Percentiles rank a stretch among this genome's conserved stretches.
Conservation (phyloP, 495 filamentous ascomycete species). For the Ascobolus immersus region DNA sequence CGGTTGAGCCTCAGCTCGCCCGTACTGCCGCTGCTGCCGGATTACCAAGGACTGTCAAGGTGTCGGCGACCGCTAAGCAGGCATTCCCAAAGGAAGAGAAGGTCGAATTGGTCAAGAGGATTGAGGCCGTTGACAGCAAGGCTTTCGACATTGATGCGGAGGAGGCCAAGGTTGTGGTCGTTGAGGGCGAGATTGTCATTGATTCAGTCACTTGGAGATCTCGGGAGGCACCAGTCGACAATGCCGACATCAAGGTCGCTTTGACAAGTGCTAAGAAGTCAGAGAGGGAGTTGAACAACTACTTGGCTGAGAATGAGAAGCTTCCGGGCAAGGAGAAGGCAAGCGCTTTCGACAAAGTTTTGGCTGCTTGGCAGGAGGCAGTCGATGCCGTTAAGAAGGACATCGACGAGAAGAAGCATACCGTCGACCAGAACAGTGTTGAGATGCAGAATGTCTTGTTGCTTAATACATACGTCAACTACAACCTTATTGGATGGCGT, state of each 20-base stretch:
- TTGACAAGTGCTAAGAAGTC: constrained; percentile 31
- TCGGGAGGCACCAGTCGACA: constrained; percentile 65
- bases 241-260: constrained; percentile 69
- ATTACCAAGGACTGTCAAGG: constrained; percentile 55
- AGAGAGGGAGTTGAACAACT: constrained; percentile 24
- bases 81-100: constrained; percentile 38
- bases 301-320: constrained; percentile 18
- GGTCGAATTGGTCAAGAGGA: constrained; percentile 30
- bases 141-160: constrained; percentile 37
- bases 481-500: constrained; percentile 76
- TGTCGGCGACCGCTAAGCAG: constrained; percentile 48
- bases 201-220: constrained; percentile 70
- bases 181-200: constrained; percentile 33
- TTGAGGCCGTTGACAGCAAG: constrained; percentile 48
- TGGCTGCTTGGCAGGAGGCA: constrained; percentile 77
- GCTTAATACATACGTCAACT: constrained; percentile 77
- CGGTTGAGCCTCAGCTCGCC: constrained; percentile 75
- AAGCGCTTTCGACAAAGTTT: constrained; percentile 71
- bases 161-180: constrained; percentile 28
- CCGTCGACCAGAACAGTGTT: constrained; percentile 56
- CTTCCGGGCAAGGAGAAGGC: constrained; percentile 18
- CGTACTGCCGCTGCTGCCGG: constrained; percentile 83
- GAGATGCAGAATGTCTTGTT: constrained; percentile 85
- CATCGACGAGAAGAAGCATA: constrained; percentile 79
- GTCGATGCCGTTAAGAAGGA: constrained; percentile 79